Evolutionary conservation across 1,284 basidiomycete species (phyloP).

Genomic region (Agroathelia rolfsii): DNA sequence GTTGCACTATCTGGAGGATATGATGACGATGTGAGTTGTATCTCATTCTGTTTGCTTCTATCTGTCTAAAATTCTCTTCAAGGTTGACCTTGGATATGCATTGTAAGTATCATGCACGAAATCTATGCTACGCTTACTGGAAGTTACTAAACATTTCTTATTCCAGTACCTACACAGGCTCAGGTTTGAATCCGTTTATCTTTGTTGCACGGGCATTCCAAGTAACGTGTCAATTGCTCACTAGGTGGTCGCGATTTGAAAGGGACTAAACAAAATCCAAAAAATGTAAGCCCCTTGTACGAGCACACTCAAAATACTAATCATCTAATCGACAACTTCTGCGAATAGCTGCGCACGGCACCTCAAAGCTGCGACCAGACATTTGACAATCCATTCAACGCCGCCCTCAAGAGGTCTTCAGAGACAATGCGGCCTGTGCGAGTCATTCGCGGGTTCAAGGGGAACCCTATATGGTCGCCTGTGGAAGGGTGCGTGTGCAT

Average conservation of each 20-base stretch:
- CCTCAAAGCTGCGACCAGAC: constrained; percentile 73
- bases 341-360: constrained; percentile 72
- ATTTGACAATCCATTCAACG: constrained; percentile 66
- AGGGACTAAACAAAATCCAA: constrained; percentile 66
- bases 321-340: too few relatives aligned
- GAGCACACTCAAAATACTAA: too few relatives aligned
- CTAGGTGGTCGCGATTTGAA: constrained; percentile 71
- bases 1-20: constrained; percentile 79
- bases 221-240: constrained; percentile 2
- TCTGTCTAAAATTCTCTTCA: too few relatives aligned
- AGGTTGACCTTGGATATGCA: constrained; percentile 69
- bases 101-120: constrained; percentile 47
- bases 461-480: constrained; percentile 59
- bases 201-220: constrained; percentile 1
- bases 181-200: constrained; percentile 31
- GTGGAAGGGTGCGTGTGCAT: constrained; percentile 52
- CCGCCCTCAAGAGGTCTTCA: constrained; percentile 52
- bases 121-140: too few relatives aligned
- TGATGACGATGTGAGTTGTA: constrained; percentile 76
- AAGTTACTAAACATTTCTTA: not conserved
- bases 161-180: constrained; percentile 67
- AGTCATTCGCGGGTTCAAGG: constrained; percentile 76
- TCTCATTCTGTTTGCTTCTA: too few relatives aligned
- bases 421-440: constrained; percentile 70
- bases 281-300: constrained; percentile 53